A percentile compares a stretch with the other conserved stretches of the same genome.
phyloP scores from a whole-genome alignment of 1,284 basidiomycete genomes.

The Boletus semigastroideus region DNA sequence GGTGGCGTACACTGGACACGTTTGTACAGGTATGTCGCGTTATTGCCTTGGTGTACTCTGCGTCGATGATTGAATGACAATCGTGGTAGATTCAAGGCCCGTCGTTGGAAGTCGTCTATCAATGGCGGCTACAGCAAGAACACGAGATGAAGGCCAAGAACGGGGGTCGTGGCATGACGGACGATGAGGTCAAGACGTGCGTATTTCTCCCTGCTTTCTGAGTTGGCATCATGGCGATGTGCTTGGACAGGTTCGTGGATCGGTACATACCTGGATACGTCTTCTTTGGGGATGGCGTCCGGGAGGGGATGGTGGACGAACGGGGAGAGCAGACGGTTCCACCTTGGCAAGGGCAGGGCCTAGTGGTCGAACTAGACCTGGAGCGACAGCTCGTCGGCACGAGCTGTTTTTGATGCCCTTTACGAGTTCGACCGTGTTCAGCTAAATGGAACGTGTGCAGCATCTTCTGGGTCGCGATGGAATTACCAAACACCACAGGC shows the following conservation, averaged over 20 bases:
- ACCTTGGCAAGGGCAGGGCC: constrained; percentile 27
- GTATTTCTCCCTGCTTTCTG: constrained; percentile 24
- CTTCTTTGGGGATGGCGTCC: constrained; percentile 48
- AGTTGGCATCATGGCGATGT: background rate
- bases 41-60: background rate
- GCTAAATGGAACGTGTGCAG: no score
- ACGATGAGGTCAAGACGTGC: constrained; percentile 72
- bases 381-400: constrained; percentile 24
- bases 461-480: no score
- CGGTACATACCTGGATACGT: constrained; percentile 87
- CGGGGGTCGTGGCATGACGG: constrained; percentile 84
- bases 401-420: no score
- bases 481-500: no score
- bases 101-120: constrained; percentile 59
- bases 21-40: constrained; percentile 62
- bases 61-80: background rate
- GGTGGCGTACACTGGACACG: constrained; percentile 68
- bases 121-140: constrained; percentile 87
- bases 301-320: constrained; percentile 20
- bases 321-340: constrained; percentile 20
- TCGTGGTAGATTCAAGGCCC: constrained; percentile 47
- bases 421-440: no score
- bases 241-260: constrained; percentile 59
- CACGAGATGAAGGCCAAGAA: constrained; percentile 92
- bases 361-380: constrained; percentile 25